phyloP scores from a whole-genome alignment of 306 rosid genomes.

The Vachellia pachyceras region DNA sequence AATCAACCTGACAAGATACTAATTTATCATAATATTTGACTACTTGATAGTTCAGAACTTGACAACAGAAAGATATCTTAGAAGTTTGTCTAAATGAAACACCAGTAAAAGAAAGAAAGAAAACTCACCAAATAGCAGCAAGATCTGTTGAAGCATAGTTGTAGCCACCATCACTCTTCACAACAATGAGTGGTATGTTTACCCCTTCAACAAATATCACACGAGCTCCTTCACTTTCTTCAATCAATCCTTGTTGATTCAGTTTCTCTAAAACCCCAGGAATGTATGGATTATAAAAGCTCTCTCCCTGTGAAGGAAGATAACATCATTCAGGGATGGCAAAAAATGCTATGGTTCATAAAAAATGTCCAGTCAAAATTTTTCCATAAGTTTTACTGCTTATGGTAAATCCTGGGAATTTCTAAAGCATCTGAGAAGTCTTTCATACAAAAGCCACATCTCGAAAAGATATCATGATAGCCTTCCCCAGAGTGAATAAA shows the following conservation, averaged over 20 bases:
- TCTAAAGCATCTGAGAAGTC: slow-evolving; percentile 14
- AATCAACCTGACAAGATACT: slow-evolving; percentile 11
- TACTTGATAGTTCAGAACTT: slow-evolving; percentile 8
- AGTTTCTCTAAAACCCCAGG: slow-evolving; percentile 75
- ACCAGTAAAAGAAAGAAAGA: not conserved
- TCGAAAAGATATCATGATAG: slow-evolving; percentile 3
- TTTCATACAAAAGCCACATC: slow-evolving; percentile 2
- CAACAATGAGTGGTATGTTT: slow-evolving; percentile 87
- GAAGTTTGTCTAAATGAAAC: not conserved
- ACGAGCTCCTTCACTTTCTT: slow-evolving; percentile 89
- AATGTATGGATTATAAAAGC: slow-evolving; percentile 88
- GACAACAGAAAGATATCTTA: slow-evolving; percentile 2
- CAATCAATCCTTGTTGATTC: slow-evolving; percentile 65
- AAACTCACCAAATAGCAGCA: slow-evolving; percentile 77
- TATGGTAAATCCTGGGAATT: slow-evolving; percentile 10
- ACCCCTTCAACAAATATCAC: slow-evolving; percentile 75
- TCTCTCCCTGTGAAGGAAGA: slow-evolving; percentile 82
- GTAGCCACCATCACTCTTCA: slow-evolving; percentile 97
- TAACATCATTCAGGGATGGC: slow-evolving; percentile 23
- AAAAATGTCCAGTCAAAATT: slow-evolving; percentile 9
- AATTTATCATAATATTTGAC: slow-evolving; percentile 32
- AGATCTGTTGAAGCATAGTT: slow-evolving; percentile 96
- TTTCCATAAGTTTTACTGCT: slow-evolving; percentile 11
- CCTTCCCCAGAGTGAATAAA: slow-evolving; percentile 2
- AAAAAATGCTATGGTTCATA: slow-evolving; percentile 13